Evolutionary conservation across 805 yeast species (phyloP).

Genomic region (Candida hungchunana): DNA sequence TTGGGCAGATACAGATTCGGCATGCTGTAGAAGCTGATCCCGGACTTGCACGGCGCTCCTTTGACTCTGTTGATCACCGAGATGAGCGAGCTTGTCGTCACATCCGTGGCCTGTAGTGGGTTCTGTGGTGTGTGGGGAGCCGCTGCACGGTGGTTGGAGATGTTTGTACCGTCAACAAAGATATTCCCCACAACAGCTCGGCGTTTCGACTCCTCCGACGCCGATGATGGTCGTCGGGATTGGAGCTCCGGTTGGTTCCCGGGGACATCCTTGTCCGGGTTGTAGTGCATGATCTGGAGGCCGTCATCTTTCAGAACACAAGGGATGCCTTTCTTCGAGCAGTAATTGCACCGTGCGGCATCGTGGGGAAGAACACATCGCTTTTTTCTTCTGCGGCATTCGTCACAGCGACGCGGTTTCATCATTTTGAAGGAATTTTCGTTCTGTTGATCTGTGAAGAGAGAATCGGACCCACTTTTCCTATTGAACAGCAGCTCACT

Average conservation of each 20-base stretch:
- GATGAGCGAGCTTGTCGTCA: slow-evolving; percentile 9
- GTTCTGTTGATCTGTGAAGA: not conserved
- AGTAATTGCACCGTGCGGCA: slow-evolving; percentile 6
- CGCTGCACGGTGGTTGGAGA: slow-evolving; percentile 1
- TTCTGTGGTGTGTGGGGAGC: too few species aligned
- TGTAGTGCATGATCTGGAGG: slow-evolving; percentile 10
- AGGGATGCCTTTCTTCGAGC: slow-evolving; percentile 11
- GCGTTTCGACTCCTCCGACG: not conserved
- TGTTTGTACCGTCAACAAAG: slow-evolving; percentile 5
- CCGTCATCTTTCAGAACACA: slow-evolving; percentile 11
- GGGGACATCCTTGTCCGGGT: not conserved
- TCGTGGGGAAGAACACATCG: slow-evolving; percentile 4
- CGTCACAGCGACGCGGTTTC: slow-evolving; percentile 11
- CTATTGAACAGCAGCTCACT: too few species aligned
- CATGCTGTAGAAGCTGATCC: slow-evolving; percentile 7
- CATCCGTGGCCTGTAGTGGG: slow-evolving; percentile 1
- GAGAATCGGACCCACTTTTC: too few species aligned
- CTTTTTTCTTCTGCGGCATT: slow-evolving; percentile 17
- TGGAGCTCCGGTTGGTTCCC: not conserved
- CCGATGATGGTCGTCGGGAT: not conserved
- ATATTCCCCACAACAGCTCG: slow-evolving; percentile 2
- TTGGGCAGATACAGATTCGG: slow-evolving; percentile 9
- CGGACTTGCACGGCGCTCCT: slow-evolving; percentile 1
- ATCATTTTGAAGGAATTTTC: slow-evolving; percentile 1
- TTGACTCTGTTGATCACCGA: slow-evolving; percentile 9